Percentiles rank a stretch among this genome's conserved stretches.
Evolutionary conservation across 768 basidiomycete species (phyloP).

Genomic region (Phylloporus sp.): DNA sequence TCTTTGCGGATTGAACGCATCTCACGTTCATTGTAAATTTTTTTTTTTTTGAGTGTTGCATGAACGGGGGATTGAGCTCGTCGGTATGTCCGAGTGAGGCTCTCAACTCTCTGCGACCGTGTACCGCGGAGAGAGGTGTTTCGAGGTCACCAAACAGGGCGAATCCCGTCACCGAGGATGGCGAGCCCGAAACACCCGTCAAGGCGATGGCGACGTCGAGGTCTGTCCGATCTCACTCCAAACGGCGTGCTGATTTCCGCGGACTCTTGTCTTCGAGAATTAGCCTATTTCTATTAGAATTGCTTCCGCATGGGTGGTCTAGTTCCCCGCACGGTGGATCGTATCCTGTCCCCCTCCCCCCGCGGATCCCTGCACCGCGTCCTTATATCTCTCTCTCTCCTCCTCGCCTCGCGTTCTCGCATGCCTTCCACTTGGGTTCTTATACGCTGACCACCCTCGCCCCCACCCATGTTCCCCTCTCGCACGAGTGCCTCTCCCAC

Average conservation of each 20-base stretch:
- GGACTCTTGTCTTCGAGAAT: constrained; percentile 26
- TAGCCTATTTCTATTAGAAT: constrained; percentile 24
- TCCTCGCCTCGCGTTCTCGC: constrained; percentile 9
- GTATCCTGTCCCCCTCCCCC: constrained; percentile 12
- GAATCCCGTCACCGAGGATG: no score
- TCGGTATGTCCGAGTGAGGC: neutral
- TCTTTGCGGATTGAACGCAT: no score
- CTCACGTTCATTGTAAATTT: neutral
- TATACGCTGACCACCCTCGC: constrained; percentile 12
- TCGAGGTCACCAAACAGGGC: no score
- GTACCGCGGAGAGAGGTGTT: no score
- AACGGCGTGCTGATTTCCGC: constrained; percentile 30
- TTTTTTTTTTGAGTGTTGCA: neutral
- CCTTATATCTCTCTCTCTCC: constrained; percentile 22
- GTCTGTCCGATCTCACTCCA: constrained; percentile 24
- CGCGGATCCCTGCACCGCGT: constrained; percentile 29
- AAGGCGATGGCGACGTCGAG: neutral
- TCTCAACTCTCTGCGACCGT: no score
- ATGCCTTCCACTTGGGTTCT: constrained; percentile 10
- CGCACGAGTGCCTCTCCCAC: constrained; percentile 28
- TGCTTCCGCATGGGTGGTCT: constrained; percentile 1
- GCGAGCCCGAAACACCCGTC: no score
- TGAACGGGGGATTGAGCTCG: neutral
- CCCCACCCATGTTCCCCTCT: constrained; percentile 3
- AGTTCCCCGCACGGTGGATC: constrained; percentile 30